phyloP scores from a whole-genome alignment of 176 grass and related monocot species.

The Neostapfia colusana region DNA sequence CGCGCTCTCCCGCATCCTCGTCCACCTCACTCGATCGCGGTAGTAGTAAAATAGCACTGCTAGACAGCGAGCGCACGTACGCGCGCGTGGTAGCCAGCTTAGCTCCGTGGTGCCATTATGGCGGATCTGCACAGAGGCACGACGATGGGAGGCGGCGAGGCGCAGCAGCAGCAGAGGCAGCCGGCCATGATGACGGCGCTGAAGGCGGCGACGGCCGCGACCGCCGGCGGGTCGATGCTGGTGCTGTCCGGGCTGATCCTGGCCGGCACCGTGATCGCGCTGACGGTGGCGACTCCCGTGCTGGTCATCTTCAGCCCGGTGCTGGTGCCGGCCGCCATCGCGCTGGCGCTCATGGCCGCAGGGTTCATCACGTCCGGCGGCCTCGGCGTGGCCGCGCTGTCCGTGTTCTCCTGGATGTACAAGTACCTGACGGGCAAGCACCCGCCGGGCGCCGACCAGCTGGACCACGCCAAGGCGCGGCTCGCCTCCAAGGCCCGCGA shows the following conservation, averaged over 20 bases:
- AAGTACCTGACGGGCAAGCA: constrained; percentile 91
- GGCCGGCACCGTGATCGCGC: constrained; percentile 67
- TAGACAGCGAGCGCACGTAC: neutral
- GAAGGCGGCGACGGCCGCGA: constrained; percentile 66
- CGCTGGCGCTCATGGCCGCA: constrained; percentile 53
- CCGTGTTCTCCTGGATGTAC: constrained; percentile 97
- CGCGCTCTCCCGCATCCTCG: neutral
- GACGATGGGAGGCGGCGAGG: constrained; percentile 7
- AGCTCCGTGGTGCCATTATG: constrained; percentile 38
- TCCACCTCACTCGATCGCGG: constrained; percentile 6
- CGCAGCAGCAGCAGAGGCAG: constrained; percentile 51
- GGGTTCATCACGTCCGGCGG: constrained; percentile 78
- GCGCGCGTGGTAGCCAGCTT: neutral
- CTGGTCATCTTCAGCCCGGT: constrained; percentile 96
- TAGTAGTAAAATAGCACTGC: neutral
- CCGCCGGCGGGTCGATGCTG: constrained; percentile 63
- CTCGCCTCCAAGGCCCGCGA: constrained; percentile 76
- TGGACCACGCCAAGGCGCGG: constrained; percentile 74
- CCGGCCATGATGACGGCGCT: constrained; percentile 50
- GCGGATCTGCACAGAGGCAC: constrained; percentile 48
- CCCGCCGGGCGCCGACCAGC: constrained; percentile 77
- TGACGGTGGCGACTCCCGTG: constrained; percentile 75
- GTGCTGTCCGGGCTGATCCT: constrained; percentile 76
- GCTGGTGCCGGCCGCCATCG: constrained; percentile 68
- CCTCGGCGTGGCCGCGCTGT: constrained; percentile 78